Evolutionary conservation across 202 grass and related monocot genomes (phyloP), one percentile per base, ranked within the genome.

Genomic region (Setaria viridis): DNA sequence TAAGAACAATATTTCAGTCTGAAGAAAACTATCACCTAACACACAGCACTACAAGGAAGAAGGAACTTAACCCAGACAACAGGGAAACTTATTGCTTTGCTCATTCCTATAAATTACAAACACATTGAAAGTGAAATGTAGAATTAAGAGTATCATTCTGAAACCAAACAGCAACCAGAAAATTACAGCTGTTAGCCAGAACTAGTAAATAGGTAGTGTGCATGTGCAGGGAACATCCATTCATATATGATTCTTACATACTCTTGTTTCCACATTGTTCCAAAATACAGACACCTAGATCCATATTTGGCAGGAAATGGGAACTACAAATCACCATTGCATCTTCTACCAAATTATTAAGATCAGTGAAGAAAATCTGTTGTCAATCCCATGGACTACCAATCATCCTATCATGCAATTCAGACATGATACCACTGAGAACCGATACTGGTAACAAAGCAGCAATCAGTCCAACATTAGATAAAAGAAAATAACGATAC

Each of bases 241-340:
- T 43, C 49, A 58, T n/a, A 72, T 80, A 80, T 58, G 55, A 58
- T 54, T 63, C 33, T 65, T 86, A 63, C 32, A 51, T 72, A 73
- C 47, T 19, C 56, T 54, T 83, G 46, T 63, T 11, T 70, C 2
- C 3, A 0, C 37, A 43, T 34, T 72, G 62, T 72, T 54, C 55
- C 60, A 55, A 88, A 43, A 70, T 62, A 70, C 46, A 76, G 49
- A 69, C 65, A 78, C 46, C 53, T 53, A 66, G 53, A 2, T 66
- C 56, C 19, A 70, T 21, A 56, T 20, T 69, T 82, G 41, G 59
- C 35, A 57, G 55, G n/a, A 56, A 65, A 29, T 5, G 41, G 21
- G 6, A 8, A 37, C 3, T 9, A 59, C 33, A 85, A 41, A 62
- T 72, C 58, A 46, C n/a, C 14, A 58, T 34, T 33, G 19, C 33